Evolutionary conservation across 257 asterid species (phyloP).

Genomic region (Coffea eugenioides): DNA sequence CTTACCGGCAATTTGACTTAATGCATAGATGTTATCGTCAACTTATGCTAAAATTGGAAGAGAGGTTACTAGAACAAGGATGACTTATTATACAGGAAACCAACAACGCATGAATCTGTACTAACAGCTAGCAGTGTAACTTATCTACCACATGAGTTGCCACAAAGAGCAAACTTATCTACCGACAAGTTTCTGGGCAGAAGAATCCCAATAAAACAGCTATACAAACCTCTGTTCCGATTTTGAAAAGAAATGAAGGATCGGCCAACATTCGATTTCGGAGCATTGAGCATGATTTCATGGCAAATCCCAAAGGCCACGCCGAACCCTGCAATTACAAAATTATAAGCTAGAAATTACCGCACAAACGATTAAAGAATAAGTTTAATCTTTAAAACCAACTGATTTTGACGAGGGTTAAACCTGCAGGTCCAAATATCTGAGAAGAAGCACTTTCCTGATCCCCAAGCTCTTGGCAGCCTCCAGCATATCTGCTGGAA

Average conservation of each 20-base stretch:
- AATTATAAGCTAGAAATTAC: slow-evolving; percentile 14
- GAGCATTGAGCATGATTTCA: slow-evolving; percentile 75
- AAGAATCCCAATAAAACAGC: slow-evolving; percentile 13
- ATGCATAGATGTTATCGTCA: background rate
- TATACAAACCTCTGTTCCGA: slow-evolving; percentile 82
- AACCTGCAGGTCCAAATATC: slow-evolving; percentile 95
- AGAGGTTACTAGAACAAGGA: background rate
- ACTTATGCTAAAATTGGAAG: background rate
- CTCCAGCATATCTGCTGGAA: slow-evolving; percentile 91
- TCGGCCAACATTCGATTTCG: slow-evolving; percentile 96
- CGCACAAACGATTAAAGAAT: background rate
- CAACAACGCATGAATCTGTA: background rate
- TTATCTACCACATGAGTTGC: background rate
- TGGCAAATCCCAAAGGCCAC: slow-evolving; percentile 77
- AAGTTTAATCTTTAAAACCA: background rate
- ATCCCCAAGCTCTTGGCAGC: slow-evolving; percentile 87
- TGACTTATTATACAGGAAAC: background rate
- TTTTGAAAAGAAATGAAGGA: slow-evolving; percentile 94
- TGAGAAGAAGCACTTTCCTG: slow-evolving; percentile 56
- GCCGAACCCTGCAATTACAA: slow-evolving; percentile 55
- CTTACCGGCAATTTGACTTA: background rate
- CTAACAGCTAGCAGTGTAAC: background rate
- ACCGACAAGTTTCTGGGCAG: slow-evolving; percentile 3
- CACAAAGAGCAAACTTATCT: background rate
- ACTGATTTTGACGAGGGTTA: background rate